Evolutionary conservation across 768 basidiomycete species (phyloP).

Genomic region (Leccinum olivaceopallidum): DNA sequence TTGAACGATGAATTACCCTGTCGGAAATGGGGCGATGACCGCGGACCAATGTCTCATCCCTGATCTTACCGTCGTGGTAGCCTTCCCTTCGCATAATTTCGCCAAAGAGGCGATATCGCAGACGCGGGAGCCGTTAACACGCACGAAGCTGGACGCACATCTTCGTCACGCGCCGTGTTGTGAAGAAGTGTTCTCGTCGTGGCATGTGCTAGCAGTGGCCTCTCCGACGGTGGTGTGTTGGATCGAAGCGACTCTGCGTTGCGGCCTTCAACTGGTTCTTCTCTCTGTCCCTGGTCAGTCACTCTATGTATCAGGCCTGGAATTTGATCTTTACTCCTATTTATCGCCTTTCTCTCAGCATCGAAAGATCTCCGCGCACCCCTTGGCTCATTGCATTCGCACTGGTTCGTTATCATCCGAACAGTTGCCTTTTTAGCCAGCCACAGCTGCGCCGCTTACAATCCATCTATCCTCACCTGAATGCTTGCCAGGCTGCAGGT

Average conservation of each 20-base stretch:
- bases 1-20: conserved; percentile 3
- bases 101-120: background rate
- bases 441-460: conserved; percentile 5
- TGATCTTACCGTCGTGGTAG: background rate
- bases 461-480: background rate
- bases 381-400: background rate
- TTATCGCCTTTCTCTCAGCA: background rate
- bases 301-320: background rate
- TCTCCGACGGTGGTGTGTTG: background rate
- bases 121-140: conserved; percentile 2
- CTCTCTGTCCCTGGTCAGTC: background rate
- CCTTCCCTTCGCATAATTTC: conserved; percentile 1
- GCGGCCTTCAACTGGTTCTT: background rate
- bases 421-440: background rate
- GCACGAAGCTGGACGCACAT: background rate
- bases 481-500: background rate
- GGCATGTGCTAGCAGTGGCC: background rate
- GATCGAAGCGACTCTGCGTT: background rate
- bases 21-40: conserved; percentile 14
- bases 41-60: conserved; percentile 11
- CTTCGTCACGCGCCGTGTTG: background rate
- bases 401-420: conserved; percentile 2
- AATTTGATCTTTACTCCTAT: background rate
- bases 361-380: background rate
- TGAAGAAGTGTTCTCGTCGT: background rate